Base-by-base conservation (phyloP, 2,329 filamentous ascomycete genomes). In the Pestalotiopsis sp. region DNA sequence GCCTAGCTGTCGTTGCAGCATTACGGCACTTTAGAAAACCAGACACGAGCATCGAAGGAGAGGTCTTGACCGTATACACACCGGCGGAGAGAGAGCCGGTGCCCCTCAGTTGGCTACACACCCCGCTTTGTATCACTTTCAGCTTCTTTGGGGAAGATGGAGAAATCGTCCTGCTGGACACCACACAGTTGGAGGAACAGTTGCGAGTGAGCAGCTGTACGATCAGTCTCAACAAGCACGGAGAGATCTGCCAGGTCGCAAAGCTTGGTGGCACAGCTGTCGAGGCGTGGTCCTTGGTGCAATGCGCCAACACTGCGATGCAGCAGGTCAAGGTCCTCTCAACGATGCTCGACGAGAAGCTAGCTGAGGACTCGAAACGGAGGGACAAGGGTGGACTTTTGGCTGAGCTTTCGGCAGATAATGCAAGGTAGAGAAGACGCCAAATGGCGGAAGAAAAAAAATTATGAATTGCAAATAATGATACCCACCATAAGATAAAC, bases 11-110 rank as follows among this genome's bases (percentile, higher is more conserved):
- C 65, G 91, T 98, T 73, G 93, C 95, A 1, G 94, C 93, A 2
- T 84, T 99, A 72, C 91, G 93, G 71, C 95, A 98, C 82, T 99
- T 97, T 82, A 89, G 93, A 71, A 91, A 95, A 76, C 95, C 94
- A 1, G 96, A 98, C 78, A 93, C 95, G 5, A 91, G 91, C 74
- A 93, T 98, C 41, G 91, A 94, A 75, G 94, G 93, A 68, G 94
- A 95, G 74, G 88, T 90, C 38, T 88, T 98, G 72, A 97, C 92
- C 1, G 89, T 98, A 58, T 97, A 95, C 81, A 93, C 91, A 2
- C 81, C 92, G 3, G 90, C 92, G 13, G 95, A 99, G 83, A 88
- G 96, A 71, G 95, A 97, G 72, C 95, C 95, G 0, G 93, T 98
- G 60, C 91, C 94, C 61, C 85, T 99, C 70, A 94, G 93, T 74